These are phyloP conservation scores for Carex cristatella DNA, from an alignment of 176 grass and related monocot genomes.

Conservation along the genomic window DNA sequence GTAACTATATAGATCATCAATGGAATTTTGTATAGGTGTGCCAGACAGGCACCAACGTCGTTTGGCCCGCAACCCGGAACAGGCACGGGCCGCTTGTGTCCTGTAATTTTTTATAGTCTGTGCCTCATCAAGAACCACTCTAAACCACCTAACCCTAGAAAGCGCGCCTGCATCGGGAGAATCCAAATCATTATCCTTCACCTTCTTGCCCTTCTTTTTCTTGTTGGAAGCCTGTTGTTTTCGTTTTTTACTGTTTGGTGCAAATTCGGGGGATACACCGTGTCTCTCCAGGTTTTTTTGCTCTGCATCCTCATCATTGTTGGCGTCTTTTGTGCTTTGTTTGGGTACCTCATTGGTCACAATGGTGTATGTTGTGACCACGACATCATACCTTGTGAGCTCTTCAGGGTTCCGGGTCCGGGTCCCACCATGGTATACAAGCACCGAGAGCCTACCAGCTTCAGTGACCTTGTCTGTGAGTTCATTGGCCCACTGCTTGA, in stretches of 20 bases:
- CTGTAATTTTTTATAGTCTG: slow-evolving; percentile 97
- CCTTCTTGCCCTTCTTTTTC: slow-evolving; percentile 67
- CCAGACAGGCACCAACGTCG: slow-evolving; percentile 97
- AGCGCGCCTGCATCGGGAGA: slow-evolving; percentile 61
- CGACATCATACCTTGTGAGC: slow-evolving; percentile 85
- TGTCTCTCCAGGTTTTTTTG: slow-evolving; percentile 61
- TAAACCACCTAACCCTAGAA: slow-evolving; percentile 92
- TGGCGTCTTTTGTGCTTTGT: slow-evolving; percentile 37
- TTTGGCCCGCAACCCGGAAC: slow-evolving; percentile 89
- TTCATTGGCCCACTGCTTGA: slow-evolving; percentile 89
- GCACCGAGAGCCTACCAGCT: slow-evolving; percentile 66
- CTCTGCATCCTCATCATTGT: slow-evolving; percentile 52
- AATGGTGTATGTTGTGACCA: slow-evolving; percentile 93
- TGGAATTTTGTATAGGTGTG: slow-evolving; percentile 97
- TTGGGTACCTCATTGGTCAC: slow-evolving; percentile 97
- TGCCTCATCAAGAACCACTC: slow-evolving; percentile 96
- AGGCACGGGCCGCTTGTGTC: slow-evolving; percentile 85
- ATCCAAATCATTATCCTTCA: slow-evolving; percentile 50
- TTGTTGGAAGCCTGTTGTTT: slow-evolving; percentile 51
- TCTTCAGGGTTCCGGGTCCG: slow-evolving; percentile 83
- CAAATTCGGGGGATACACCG: slow-evolving; percentile 41
- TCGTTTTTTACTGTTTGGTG: slow-evolving; percentile 55
- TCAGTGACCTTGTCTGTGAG: slow-evolving; percentile 64
- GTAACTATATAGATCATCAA: slow-evolving; percentile 94
- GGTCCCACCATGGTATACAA: slow-evolving; percentile 92